These are phyloP conservation scores for Ceratocystis huliohia DNA, from an alignment of 2,329 filamentous ascomycete genomes.

Conservation along the genomic window DNA sequence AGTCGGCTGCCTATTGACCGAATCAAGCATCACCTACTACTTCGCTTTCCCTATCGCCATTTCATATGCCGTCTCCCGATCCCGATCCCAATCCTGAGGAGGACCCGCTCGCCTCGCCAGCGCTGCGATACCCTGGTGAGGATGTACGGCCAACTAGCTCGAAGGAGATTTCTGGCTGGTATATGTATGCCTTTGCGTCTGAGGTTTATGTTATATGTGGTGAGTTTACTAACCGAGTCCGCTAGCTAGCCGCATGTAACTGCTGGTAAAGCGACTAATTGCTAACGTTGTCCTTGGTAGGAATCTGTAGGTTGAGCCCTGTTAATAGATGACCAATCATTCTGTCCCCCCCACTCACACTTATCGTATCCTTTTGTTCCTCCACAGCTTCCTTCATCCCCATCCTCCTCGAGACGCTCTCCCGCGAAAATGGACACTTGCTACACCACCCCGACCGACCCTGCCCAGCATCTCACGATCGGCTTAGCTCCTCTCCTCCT, in stretches of 20 bases:
- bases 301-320: slow-evolving; percentile 26
- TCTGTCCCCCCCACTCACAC: not conserved
- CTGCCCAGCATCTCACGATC: slow-evolving; percentile 54
- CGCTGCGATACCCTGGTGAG: slow-evolving; percentile 57
- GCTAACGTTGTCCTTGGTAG: slow-evolving; percentile 20
- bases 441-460: slow-evolving; percentile 62
- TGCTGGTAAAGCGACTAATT: not conserved
- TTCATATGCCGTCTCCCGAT: not conserved
- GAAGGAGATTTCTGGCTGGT: slow-evolving; percentile 88
- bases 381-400: slow-evolving; percentile 80
- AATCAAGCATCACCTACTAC: not conserved
- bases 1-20: too few species aligned
- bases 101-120: slow-evolving; percentile 25
- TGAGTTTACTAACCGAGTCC: slow-evolving; percentile 31
- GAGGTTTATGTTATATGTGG: slow-evolving; percentile 93
- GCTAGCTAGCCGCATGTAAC: not conserved
- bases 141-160: slow-evolving; percentile 77
- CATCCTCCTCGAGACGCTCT: slow-evolving; percentile 85
- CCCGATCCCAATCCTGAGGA: slow-evolving; percentile 1
- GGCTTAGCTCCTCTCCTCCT: slow-evolving; percentile 24
- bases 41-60: not conserved
- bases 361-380: not conserved
- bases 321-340: slow-evolving; percentile 19
- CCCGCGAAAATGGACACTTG: slow-evolving; percentile 80
- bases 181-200: slow-evolving; percentile 88